Conservation (phyloP, 805 yeast species). For the Kodamaea laetipori region DNA sequence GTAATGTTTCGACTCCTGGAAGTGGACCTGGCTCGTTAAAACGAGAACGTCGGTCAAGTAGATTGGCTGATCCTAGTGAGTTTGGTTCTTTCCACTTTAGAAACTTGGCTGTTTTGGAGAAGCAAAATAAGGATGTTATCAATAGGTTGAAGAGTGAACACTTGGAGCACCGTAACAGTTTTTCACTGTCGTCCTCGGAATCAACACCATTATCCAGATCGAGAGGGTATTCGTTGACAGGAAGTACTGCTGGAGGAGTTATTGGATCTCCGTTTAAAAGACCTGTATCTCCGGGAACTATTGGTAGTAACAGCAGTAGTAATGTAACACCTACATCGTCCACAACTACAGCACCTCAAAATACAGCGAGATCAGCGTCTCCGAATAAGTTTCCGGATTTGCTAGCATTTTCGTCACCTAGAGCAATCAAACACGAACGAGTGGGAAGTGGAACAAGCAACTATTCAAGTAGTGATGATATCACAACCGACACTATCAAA, state of each 20-base stretch:
- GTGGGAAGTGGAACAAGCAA: constrained; percentile 33
- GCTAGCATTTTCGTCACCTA: constrained; percentile 18
- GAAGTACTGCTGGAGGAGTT: constrained; percentile 20
- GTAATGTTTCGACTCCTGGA: constrained; percentile 18
- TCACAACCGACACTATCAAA: constrained; percentile 17
- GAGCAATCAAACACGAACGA: constrained; percentile 31
- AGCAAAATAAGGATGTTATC: constrained; percentile 91
- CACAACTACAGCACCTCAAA: not conserved
- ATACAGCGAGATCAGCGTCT: constrained; percentile 24
- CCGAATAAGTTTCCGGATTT: constrained; percentile 27
- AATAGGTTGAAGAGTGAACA: constrained; percentile 85
- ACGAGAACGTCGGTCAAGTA: constrained; percentile 72
- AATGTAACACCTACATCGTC: constrained; percentile 5
- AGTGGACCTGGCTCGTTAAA: constrained; percentile 14
- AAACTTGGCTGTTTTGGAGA: constrained; percentile 85
- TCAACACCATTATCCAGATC: constrained; percentile 40
- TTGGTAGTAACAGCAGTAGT: constrained; percentile 3
- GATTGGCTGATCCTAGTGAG: constrained; percentile 70
- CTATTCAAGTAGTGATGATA: constrained; percentile 36
- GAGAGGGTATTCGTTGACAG: constrained; percentile 31
- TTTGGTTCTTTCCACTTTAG: constrained; percentile 94
- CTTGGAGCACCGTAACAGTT: constrained; percentile 55
- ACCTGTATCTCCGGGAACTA: constrained; percentile 45
- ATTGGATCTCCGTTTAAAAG: constrained; percentile 39
- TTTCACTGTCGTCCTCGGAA: constrained; percentile 52